These are phyloP conservation scores for Fabrea salina DNA, from an alignment of 169 alveolate species.

Conservation along the genomic window DNA sequence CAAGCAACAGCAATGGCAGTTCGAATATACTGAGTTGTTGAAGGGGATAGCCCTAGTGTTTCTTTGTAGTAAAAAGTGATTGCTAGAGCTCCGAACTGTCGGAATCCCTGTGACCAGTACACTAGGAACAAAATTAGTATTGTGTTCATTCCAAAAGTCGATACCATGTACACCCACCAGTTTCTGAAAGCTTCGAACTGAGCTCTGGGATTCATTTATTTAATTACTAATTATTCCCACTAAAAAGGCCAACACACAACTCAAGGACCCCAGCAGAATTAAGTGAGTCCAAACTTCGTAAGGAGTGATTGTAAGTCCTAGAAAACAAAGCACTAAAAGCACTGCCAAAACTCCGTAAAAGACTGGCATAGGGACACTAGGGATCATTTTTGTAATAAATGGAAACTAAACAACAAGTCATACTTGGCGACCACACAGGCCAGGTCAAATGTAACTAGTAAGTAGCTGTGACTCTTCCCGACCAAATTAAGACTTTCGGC, in stretches of 20 bases:
- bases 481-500: not conserved
- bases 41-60: constrained; percentile 1
- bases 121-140: not conserved
- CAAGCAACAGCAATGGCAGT: constrained; percentile 14
- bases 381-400: too few species aligned
- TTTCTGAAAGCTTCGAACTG: too few species aligned
- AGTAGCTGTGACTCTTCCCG: not conserved
- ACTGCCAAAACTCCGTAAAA: not conserved
- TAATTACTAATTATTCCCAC: too few species aligned
- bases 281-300: not conserved
- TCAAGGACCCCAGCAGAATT: not conserved
- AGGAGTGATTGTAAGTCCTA: not conserved
- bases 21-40: not conserved
- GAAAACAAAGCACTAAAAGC: not conserved
- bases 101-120: constrained; percentile 13
- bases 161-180: not conserved
- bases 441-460: not conserved
- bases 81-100: constrained; percentile 8
- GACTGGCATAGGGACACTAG: not conserved
- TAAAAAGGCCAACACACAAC: not conserved
- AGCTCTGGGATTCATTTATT: too few species aligned
- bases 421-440: constrained; percentile 20
- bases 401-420: too few species aligned
- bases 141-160: not conserved
- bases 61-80: constrained; percentile 15